Evolutionary conservation across 2,329 filamentous ascomycete genomes (phyloP).

Genomic region (Diplocarpon mali): DNA sequence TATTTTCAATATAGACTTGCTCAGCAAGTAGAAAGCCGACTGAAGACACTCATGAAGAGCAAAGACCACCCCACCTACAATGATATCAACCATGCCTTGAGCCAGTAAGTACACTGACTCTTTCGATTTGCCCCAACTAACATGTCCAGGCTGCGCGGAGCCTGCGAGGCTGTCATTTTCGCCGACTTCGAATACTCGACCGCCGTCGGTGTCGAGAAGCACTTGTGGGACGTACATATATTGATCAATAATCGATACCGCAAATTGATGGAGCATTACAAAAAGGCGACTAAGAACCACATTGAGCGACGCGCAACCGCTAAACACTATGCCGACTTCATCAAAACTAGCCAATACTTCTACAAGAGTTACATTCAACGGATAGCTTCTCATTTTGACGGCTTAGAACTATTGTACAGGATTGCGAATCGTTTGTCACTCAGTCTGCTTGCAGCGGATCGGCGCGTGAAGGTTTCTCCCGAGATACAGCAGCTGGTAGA

Average conservation of each 20-base stretch:
- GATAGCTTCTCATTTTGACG: slow-evolving; percentile 48
- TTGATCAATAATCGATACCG: slow-evolving; percentile 71
- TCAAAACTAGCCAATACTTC: slow-evolving; percentile 79
- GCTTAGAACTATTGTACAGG: slow-evolving; percentile 22
- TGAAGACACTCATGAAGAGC: slow-evolving; percentile 37
- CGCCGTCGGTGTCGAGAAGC: slow-evolving; percentile 52
- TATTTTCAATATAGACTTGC: slow-evolving; percentile 27
- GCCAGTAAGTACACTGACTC: slow-evolving; percentile 17
- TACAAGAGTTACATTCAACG: slow-evolving; percentile 79
- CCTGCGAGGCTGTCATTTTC: slow-evolving; percentile 63
- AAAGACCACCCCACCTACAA: slow-evolving; percentile 33
- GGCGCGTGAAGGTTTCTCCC: slow-evolving; percentile 15
- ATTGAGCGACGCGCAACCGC: slow-evolving; percentile 64
- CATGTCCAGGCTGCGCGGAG: slow-evolving; percentile 31
- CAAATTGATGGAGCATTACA: slow-evolving; percentile 49
- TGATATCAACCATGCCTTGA: slow-evolving; percentile 32
- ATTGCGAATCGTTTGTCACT: slow-evolving; percentile 25
- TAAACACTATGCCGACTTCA: slow-evolving; percentile 71
- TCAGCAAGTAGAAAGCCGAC: slow-evolving; percentile 36
- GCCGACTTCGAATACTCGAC: slow-evolving; percentile 57
- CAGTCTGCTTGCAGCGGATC: slow-evolving; percentile 19
- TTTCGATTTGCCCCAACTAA: slow-evolving; percentile 9
- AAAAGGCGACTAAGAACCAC: slow-evolving; percentile 32
- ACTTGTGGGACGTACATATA: slow-evolving; percentile 70
- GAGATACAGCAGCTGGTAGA: slow-evolving; percentile 39